Base-by-base conservation (phyloP, 1,284 basidiomycete genomes). In the Bondarzewia mesenterica region DNA sequence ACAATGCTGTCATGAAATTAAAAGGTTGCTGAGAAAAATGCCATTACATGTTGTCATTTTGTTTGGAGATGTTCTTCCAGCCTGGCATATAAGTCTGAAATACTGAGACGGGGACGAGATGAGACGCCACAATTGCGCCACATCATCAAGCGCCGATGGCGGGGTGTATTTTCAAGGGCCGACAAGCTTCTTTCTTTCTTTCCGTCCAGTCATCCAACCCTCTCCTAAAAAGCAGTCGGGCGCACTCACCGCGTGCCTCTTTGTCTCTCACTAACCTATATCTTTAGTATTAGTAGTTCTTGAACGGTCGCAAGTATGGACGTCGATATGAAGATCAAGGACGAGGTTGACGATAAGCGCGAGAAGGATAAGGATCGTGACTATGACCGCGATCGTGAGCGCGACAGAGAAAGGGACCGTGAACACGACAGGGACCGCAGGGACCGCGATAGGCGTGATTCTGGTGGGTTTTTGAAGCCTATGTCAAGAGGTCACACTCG, bases 271-370 rank as follows among this genome's bases (percentile, higher is more conserved):
- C 29, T 32, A 32, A 32, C 29, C 29, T 32, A 32, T 32, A 32
- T 32, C 5, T 32, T 4, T 32, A 32, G 29, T 32, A 32, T 32
- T n/a, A 32, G 12, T 12, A n/a, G 10, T n/a, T 32, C 7, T n/a
- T 12, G 29, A 32, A 32, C 7, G 10, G 3, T 32, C 1, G n/a
- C 29, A n/a, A 6, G 12, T n/a, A 88, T 88, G 85, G 85, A 88
- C 62, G 74, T 86, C 53, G 85, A 87, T 54, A 86, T 85, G 83
- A 83, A 84, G 64, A 69, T 64, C 57, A 86, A 85, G 61, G 83
- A 85, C 44, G 81, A 85, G 36, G 65, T 70, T 7, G 83, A 85
- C 25, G 81, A 80, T 44, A 74, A 76, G 62, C 56, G 61, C 42
- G 62, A 63, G 15, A 58, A 61, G 44, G 66, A 65, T 43, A 61